Evolutionary conservation across 108 stramenopile genomes (phyloP), one percentile per base, ranked within the genome.

Genomic region (Fragilaria crotonensis): DNA sequence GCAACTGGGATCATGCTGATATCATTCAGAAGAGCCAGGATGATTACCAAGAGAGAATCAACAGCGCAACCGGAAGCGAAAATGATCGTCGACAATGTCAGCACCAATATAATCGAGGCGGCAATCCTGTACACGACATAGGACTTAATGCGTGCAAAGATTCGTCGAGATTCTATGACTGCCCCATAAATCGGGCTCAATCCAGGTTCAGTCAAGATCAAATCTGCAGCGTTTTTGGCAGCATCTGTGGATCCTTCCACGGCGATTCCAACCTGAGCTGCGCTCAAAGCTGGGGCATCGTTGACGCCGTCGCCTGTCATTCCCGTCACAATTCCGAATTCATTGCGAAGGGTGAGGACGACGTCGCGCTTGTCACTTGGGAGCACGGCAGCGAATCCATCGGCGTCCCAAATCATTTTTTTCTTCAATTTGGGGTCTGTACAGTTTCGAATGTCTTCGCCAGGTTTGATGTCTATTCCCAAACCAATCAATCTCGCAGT

Each of bases 261-360:
- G 7, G 97, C 95, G n/a, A 96, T 91, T 1, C 96, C 96, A 20
- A 98, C 77, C 73, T 98, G 95, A 22, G 95, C 90, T 1, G 77
- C 78, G 47, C 85, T 77, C 14, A 98, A 75, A 2, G 96, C 94
- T 22, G 96, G 90, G 3, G 92, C 95, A 68, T 97, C 98, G 72
- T 97, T 97, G 0, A 99, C 96, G 19, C 97, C 96, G 55, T 98
- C 96, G 11, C 97, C 97, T 22, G 87, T 78, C 86, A 93, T 57
- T 25, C 89, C 89, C 44, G 82, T 85, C 0, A 90, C 82, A 33
- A 79, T 21, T 27, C 80, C 71, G 54, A 69, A 83, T 28, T 76
- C 64, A 46, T 88, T 72, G 52, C 81, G 72, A 36, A 89, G 73
- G 1, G 75, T 79, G 55, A 79, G 26, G 28, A 90, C 85, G 45